phyloP scores from a whole-genome alignment of 2,329 filamentous ascomycete species.

The Pseudogymnoascus sp. region DNA sequence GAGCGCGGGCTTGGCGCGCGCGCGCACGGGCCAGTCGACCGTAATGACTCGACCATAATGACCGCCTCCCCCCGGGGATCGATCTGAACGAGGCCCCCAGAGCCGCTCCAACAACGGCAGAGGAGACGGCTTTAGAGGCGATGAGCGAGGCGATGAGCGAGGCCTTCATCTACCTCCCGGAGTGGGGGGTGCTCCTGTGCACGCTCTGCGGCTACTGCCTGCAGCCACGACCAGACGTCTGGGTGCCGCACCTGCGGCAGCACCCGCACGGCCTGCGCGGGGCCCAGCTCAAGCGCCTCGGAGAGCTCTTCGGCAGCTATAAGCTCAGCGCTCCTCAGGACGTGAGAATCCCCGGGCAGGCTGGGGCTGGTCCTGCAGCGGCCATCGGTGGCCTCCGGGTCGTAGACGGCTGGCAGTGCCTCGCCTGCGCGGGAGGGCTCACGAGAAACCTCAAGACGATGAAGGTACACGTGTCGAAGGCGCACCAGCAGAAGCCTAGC shows the following conservation, averaged over 20 bases:
- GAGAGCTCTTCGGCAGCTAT: neutral
- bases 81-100: too few relatives aligned
- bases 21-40: neutral
- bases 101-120: too few relatives aligned
- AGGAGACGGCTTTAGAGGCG: slow-evolving; percentile 10
- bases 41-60: neutral
- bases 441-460: slow-evolving; percentile 1
- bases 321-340: neutral
- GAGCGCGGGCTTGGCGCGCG: too few relatives aligned
- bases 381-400: neutral
- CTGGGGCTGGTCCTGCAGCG: neutral
- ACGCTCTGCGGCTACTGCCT: slow-evolving; percentile 27
- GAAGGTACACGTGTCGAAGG: slow-evolving; percentile 5
- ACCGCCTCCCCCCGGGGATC: neutral
- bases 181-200: slow-evolving; percentile 13
- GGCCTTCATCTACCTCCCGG: slow-evolving; percentile 17
- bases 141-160: slow-evolving; percentile 19
- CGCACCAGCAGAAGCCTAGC: slow-evolving; percentile 4
- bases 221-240: slow-evolving; percentile 33
- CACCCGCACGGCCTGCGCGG: neutral
- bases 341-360: neutral
- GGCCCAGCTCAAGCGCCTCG: too few relatives aligned
- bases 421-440: neutral
- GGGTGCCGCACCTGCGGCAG: slow-evolving; percentile 3
- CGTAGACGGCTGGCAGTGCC: neutral